Conservation (phyloP, 2,329 filamentous ascomycete genomes). For the Colletotrichum siamense region DNA sequence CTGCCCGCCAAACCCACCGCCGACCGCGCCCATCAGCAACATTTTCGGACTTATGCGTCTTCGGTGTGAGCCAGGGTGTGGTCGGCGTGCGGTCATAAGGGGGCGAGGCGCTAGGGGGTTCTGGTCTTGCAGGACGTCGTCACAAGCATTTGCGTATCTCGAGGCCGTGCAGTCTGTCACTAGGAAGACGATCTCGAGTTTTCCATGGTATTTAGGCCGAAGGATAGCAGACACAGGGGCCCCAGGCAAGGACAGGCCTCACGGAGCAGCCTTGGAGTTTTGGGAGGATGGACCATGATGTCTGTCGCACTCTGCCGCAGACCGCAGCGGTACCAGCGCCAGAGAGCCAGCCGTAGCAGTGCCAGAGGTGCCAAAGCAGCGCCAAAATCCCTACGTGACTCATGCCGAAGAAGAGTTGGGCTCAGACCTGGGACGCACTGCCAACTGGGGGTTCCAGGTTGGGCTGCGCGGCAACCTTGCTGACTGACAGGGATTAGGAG, state of each 20-base stretch:
- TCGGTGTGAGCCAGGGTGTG: background rate
- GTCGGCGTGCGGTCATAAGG: background rate
- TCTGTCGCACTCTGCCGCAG: background rate
- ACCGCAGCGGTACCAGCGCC: background rate
- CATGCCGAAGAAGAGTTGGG: slow-evolving; percentile 20
- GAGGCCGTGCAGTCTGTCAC: background rate
- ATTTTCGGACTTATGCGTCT: slow-evolving; percentile 11
- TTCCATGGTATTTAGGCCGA: background rate
- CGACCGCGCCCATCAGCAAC: background rate
- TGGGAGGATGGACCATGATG: slow-evolving; percentile 7
- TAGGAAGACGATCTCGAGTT: background rate
- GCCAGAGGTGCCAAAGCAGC: background rate
- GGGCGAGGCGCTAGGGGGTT: background rate
- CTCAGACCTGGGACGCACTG: slow-evolving; percentile 2
- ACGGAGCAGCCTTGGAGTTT: slow-evolving; percentile 5
- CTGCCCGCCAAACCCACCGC: background rate
- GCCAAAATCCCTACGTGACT: slow-evolving; percentile 12
- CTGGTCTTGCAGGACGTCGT: background rate
- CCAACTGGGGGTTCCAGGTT: slow-evolving; percentile 10
- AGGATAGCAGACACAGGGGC: background rate
- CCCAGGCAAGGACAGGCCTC: slow-evolving; percentile 5
- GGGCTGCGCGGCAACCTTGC: slow-evolving; percentile 20
- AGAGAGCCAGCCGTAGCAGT: background rate
- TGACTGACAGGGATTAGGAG: slow-evolving; percentile 12
- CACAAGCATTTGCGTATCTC: background rate